Percentiles rank a stretch among this genome's conserved stretches.
These are phyloP conservation scores for Leptographium procerum DNA, from an alignment of 2,329 filamentous ascomycete species.

Conservation along the genomic window DNA sequence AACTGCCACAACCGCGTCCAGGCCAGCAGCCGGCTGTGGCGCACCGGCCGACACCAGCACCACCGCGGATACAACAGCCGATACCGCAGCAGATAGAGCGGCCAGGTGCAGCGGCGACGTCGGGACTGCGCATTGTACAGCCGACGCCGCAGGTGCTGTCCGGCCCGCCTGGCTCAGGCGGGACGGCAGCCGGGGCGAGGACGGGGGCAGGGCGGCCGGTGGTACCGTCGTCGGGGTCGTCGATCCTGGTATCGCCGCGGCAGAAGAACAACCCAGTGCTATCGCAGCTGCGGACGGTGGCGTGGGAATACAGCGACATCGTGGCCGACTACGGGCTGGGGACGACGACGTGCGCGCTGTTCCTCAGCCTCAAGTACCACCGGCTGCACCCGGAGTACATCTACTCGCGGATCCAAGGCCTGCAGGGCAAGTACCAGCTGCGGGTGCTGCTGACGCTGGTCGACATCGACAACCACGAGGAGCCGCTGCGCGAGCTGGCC, in stretches of 20 bases:
- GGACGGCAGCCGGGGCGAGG: not conserved
- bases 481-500: constrained; percentile 75
- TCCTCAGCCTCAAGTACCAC: constrained; percentile 90
- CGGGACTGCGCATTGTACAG: constrained; percentile 57
- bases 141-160: constrained; percentile 81
- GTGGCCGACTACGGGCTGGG: constrained; percentile 87
- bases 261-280: constrained; percentile 94
- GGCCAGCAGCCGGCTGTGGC: constrained; percentile 14
- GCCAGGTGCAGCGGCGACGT: not conserved
- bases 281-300: constrained; percentile 65
- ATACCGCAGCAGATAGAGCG: constrained; percentile 45
- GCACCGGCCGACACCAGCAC: constrained; percentile 29
- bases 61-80: constrained; percentile 34
- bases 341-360: constrained; percentile 77
- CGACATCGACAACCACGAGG: constrained; percentile 90
- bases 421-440: constrained; percentile 78
- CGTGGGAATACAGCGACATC: constrained; percentile 98
- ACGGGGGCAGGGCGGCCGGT: not conserved
- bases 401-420: constrained; percentile 76
- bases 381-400: constrained; percentile 96
- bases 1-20: constrained; percentile 13
- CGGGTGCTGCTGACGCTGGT: constrained; percentile 84
- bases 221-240: constrained; percentile 47
- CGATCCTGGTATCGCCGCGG: constrained; percentile 79
- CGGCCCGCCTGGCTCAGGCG: constrained; percentile 19